Base-by-base conservation (phyloP, 1,284 basidiomycete species). In the Thelephora terrestris region DNA sequence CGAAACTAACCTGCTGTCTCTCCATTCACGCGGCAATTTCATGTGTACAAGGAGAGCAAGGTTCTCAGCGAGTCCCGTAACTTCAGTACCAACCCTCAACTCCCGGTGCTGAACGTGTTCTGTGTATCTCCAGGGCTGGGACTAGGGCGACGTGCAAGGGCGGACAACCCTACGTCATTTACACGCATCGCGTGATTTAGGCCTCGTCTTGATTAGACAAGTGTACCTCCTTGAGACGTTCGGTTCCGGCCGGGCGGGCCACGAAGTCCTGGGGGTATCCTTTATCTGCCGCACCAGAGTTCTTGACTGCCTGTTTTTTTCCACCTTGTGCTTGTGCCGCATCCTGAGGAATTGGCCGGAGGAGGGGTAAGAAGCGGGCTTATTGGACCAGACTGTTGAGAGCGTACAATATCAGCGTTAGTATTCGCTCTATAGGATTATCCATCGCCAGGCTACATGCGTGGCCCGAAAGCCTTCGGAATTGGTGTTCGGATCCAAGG, bases 181-280 rank as follows among this genome's bases (percentile, higher is more conserved):
- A 60, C 38, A 55, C 74, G 35, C 62, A 75, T 34, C 55, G 60
- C 16, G 25, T 58, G 45, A 68, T 75, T 61, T 69, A 5, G 10
- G 65, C 2, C 55, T 74, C 14, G 59, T 75, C 45, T 60, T 75
- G 20, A 47, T 66, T 18, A 67, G 73, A 21, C 68, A 74, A 50
- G 54, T 61, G 1, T 76, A 71, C 61, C 60, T 64, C 38, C 55
- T 58, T 4, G 69, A 63, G 5, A 72, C 72, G 1, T 7, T 39
- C 21, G 16, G n/a, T 16, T n/a, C 21, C 16, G 25, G 21, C 12
- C 20, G n/a, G 21, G 9, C 18, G 39, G 21, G 12, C 2, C 5
- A 18, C 9, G 18, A 21, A 18, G 14, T 5, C 1, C 3, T 42
- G 18, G 6, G n/a, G 25, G 21, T 42, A 42, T n/a, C 18, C 18